Percentiles rank a stretch among this genome's conserved stretches.
phyloP scores from a whole-genome alignment of 352 stramenopile genomes.

The Globisporangium alternatum region DNA sequence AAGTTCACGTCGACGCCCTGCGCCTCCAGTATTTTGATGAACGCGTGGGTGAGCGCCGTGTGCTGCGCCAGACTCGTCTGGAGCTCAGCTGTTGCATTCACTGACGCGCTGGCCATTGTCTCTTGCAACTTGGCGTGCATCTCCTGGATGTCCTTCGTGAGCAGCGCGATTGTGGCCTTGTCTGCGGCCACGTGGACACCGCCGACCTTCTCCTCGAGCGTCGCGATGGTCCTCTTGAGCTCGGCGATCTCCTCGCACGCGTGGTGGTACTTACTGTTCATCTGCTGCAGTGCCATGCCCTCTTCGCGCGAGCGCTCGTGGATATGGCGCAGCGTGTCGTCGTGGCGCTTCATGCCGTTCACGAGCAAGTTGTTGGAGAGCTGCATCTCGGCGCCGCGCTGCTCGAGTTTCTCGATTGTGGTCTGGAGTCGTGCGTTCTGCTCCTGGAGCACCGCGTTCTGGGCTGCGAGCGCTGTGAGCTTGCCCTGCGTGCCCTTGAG shows the following conservation, averaged over 20 bases:
- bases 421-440: constrained; percentile 27
- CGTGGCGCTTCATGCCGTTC: constrained; percentile 68
- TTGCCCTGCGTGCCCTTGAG: constrained; percentile 56
- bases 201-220: constrained; percentile 68
- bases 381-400: constrained; percentile 40
- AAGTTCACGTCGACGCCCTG: constrained; percentile 30
- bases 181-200: constrained; percentile 63
- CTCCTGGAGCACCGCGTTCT: constrained; percentile 33
- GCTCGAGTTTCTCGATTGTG: constrained; percentile 26
- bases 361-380: constrained; percentile 52
- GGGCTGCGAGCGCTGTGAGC: constrained; percentile 45
- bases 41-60: constrained; percentile 26
- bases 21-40: constrained; percentile 31
- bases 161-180: constrained; percentile 57
- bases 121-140: constrained; percentile 25
- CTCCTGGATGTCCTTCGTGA: constrained; percentile 59
- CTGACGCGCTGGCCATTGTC: neutral
- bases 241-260: constrained; percentile 71
- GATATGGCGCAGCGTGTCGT: constrained; percentile 63
- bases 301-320: constrained; percentile 59
- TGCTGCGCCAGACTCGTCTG: constrained; percentile 3
- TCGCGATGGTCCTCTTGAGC: constrained; percentile 61
- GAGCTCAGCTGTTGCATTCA: constrained; percentile 2
- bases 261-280: constrained; percentile 62
- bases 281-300: constrained; percentile 39